Evolutionary conservation across 202 grass and related monocot species (phyloP), one percentile per base, ranked within the genome.

Genomic region (Setaria viridis): DNA sequence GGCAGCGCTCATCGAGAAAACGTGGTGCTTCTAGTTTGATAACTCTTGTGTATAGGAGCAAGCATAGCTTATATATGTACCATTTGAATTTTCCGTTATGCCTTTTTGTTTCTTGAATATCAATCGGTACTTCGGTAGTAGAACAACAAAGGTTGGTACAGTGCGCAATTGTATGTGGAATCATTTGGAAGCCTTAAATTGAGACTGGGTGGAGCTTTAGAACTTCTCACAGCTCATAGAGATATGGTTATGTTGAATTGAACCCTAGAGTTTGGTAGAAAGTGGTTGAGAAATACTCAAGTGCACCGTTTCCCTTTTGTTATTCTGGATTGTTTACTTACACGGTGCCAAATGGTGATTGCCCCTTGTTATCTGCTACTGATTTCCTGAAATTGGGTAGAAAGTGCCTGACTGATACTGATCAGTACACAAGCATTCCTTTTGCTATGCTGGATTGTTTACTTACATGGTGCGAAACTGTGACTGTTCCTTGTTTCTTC

Each of bases 201-300:
- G 50, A 78, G 57, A 67, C 13, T 11, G 46, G 12, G 21, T 82
- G 79, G 32, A 78, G 29, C 51, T 49, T 56, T 16, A 72, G 16
- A 43, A 67, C 62, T 20, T 45, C 4, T 16, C n/a, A 76, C 2
- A 29, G 14, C 62, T 48, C 3, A 32, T 76, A 37, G 43, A 21
- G 21, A 46, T 55, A 66, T 80, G 60, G 42, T 75, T 67, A 35
- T 37, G 49, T 58, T 54, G 21, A 81, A 12, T 65, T 50, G 37
- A 49, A 74, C 69, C 55, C 55, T 25, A 63, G 75, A 30, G 42
- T 87, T 19, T 83, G 71, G 71, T 49, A 34, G 4, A 34, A 72
- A 71, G 62, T 82, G 58, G 21, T 43, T 70, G 37, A 59, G 57
- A 79, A 51, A 59, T 53, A 68, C 21, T 80, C 62, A 68, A 80